Percentiles rank a stretch among this genome's conserved stretches.
These are phyloP conservation scores for Helicostylum pulchrum DNA, from an alignment of 192 early-diverging fungal genomes.

Conservation along the genomic window DNA sequence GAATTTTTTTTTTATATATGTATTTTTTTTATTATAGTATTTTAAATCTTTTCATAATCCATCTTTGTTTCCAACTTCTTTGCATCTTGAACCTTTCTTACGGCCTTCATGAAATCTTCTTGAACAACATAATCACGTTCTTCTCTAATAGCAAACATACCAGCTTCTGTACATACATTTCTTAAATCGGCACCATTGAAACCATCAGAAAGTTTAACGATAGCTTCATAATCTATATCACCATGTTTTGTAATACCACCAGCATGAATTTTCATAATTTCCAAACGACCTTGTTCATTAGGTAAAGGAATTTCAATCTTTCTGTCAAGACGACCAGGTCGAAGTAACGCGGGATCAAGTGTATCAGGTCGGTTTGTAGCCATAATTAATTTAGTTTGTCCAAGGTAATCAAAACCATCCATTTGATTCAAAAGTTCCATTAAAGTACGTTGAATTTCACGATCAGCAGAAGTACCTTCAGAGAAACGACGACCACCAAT, in stretches of 20 bases:
- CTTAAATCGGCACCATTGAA: slow-evolving; percentile 99
- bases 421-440: slow-evolving; percentile 99
- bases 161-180: slow-evolving; percentile 99
- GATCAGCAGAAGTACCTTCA: slow-evolving; percentile 98
- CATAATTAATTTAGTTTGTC: slow-evolving; percentile 99
- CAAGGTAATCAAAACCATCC: slow-evolving; percentile 99
- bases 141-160: slow-evolving; percentile 99
- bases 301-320: slow-evolving; percentile 99
- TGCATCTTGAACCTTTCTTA: slow-evolving; percentile 94
- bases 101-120: slow-evolving; percentile 99
- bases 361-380: slow-evolving; percentile 99
- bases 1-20: too few species aligned
- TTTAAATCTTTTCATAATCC: slow-evolving; percentile 83
- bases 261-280: slow-evolving; percentile 98
- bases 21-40: neutral
- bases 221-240: slow-evolving; percentile 97
- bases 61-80: slow-evolving; percentile 94
- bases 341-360: slow-evolving; percentile 93
- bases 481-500: slow-evolving; percentile 98
- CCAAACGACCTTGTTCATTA: slow-evolving; percentile 95
- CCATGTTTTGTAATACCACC: slow-evolving; percentile 91
- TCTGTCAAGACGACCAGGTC: slow-evolving; percentile 95
- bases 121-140: slow-evolving; percentile 97
- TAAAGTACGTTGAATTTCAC: slow-evolving; percentile 98
- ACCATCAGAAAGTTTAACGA: slow-evolving; percentile 96